Evolutionary conservation across 2,329 filamentous ascomycete species (phyloP).

Genomic region (Atkinsonella texensis): DNA sequence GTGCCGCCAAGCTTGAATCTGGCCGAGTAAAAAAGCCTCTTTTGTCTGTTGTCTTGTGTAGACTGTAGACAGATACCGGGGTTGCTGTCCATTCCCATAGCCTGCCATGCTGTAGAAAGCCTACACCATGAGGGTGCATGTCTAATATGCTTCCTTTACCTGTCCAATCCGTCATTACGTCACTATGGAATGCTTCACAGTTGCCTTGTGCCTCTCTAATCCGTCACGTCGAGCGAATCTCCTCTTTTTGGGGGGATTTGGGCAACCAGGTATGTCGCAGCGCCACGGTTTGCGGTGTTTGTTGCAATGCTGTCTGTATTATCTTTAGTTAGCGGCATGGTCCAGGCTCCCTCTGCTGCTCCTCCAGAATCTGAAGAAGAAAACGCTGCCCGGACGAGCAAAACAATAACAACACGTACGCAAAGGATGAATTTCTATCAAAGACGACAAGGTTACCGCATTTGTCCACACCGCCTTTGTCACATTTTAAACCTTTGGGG

Average conservation of each 20-base stretch:
- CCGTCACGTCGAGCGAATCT: conserved; percentile 30
- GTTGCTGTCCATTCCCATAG: too few species aligned
- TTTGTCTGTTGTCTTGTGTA: too few species aligned
- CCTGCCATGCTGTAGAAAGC: too few species aligned
- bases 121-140: neutral
- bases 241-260: conserved; percentile 29
- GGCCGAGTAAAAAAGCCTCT: neutral
- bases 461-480: conserved; percentile 29
- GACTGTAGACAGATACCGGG: neutral
- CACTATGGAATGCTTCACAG: conserved; percentile 25
- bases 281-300: conserved; percentile 31
- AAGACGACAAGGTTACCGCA: conserved; percentile 26
- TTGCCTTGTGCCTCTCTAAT: conserved; percentile 27
- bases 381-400: neutral
- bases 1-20: neutral
- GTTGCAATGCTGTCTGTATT: conserved; percentile 28
- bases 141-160: neutral
- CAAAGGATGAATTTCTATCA: conserved; percentile 30
- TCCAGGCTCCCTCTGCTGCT: neutral
- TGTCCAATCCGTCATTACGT: conserved; percentile 11
- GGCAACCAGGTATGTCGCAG: conserved; percentile 26
- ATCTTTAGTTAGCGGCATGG: conserved; percentile 1
- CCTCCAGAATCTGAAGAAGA: neutral
- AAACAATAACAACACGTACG: conserved; percentile 14
- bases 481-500: conserved; percentile 22